Base-by-base conservation (phyloP, 805 yeast genomes). In the Ogataea paradorogensis region DNA sequence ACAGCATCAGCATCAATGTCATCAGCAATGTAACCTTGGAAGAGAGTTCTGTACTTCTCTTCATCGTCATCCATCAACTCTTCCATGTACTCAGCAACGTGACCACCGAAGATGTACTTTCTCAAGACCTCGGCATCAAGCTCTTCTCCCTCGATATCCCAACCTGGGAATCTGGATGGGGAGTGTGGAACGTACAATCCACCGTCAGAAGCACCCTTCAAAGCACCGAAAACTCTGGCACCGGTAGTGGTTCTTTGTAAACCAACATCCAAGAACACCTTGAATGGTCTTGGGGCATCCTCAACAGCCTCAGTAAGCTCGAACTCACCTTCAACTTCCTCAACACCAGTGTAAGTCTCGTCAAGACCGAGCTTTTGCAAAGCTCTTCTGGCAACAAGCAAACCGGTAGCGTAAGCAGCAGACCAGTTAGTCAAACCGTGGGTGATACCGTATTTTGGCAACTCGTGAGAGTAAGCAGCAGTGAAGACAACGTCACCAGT, bases 391-490 rank as follows among this genome's bases (percentile, higher is more conserved):
- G 99, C 99, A 68, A 93, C 82, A 70, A 93, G 80, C 60, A 93
- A 79, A 82, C 99, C 99, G 63, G 87, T 85, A 65, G 98, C 97
- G 80, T 93, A 93, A 71, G 96, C 98, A 70, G 99, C 98, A 51
- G 99, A 77, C 99, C 99, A 93, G 95, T 93, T 93, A 71, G 99
- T 91, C 72, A 93, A 82, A 84, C 99, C 99, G 75, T 87, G 95
- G 68, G 77, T 78, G 67, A 93, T 88, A 69, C 99, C 99, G 82
- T 87, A 93, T 68, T 76, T 80, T 78, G 98, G 98, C 67, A 93
- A 83, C 80, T 93, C 99, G 66, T 93, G 98, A 55, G 99, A 79
- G 83, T 93, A 93, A 69, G 99, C 99, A 70, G 98, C 91, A 59
- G 96, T 78, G 67, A 93, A 78, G 50, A 91, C 97, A 65, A 86